Evolutionary conservation across 768 basidiomycete species (phyloP).

Genomic region (Amanita fuliginea): DNA sequence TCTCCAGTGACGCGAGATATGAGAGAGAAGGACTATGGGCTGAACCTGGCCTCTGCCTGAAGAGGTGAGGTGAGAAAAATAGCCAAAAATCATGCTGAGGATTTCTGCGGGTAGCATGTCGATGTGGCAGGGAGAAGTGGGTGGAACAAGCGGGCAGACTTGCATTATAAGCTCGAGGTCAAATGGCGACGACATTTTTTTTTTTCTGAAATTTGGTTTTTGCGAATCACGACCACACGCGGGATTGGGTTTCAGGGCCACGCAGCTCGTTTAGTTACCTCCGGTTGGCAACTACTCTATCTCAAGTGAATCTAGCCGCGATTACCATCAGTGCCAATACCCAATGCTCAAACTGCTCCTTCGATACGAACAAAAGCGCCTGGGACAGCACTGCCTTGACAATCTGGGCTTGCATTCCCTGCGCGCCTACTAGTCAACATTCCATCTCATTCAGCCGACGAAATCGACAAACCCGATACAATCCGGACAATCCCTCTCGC

Average conservation of each 20-base stretch:
- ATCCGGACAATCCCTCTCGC: constrained; percentile 77
- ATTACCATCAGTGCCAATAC: constrained; percentile 62
- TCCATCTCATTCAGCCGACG: background rate
- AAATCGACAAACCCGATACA: constrained; percentile 72
- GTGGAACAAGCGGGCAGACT: background rate
- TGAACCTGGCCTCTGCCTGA: constrained; percentile 16
- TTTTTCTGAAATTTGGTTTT: background rate
- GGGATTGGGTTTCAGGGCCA: background rate
- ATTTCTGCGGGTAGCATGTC: constrained; percentile 7
- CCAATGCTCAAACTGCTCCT: constrained; percentile 94
- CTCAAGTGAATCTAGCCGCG: constrained; percentile 25
- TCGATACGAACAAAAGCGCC: constrained; percentile 92
- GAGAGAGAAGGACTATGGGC: constrained; percentile 32
- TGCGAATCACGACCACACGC: background rate
- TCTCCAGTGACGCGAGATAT: constrained; percentile 45
- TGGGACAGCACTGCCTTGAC: constrained; percentile 93
- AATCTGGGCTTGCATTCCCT: constrained; percentile 97
- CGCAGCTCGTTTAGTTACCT: background rate
- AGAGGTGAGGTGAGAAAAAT: constrained; percentile 2
- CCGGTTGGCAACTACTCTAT: constrained; percentile 4
- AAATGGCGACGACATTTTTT: constrained; percentile 5
- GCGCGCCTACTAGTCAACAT: constrained; percentile 4
- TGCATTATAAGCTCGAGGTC: constrained; percentile 3
- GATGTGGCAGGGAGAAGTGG: background rate
- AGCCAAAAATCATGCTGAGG: constrained; percentile 4